phyloP scores from a whole-genome alignment of 768 basidiomycete genomes.

The Pholiota conissans region DNA sequence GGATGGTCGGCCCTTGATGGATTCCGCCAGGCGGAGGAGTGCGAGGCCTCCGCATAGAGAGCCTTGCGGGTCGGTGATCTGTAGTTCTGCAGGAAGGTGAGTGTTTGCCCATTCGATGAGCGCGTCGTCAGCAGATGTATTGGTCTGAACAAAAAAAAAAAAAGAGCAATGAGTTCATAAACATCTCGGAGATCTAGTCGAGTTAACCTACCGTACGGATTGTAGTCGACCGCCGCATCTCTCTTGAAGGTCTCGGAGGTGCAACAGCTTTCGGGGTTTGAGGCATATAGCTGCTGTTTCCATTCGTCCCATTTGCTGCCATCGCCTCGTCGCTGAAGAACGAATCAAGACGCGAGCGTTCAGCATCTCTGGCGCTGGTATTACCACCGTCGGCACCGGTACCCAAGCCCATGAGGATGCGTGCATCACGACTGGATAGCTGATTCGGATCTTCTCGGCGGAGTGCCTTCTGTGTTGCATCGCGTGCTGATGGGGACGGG shows the following conservation, averaged over 20 bases:
- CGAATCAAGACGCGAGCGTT: conserved; percentile 52
- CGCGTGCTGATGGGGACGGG: conserved; percentile 86
- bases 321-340: conserved; percentile 50
- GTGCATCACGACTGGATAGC: conserved; percentile 77
- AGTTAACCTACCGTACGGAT: conserved; percentile 27
- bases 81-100: conserved; percentile 66
- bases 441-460: conserved; percentile 85
- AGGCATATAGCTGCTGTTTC: not conserved
- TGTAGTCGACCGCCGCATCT: conserved; percentile 47
- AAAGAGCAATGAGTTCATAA: not conserved
- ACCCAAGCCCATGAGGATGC: conserved; percentile 67
- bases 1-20: conserved; percentile 63
- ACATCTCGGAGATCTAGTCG: not conserved
- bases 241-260: conserved; percentile 71
- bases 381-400: conserved; percentile 13
- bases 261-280: conserved; percentile 24
- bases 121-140: conserved; percentile 39
- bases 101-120: conserved; percentile 90
- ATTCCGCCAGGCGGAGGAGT: conserved; percentile 84
- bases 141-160: conserved; percentile 14
- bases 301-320: conserved; percentile 15
- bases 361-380: conserved; percentile 35
- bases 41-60: conserved; percentile 68
- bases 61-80: conserved; percentile 48
- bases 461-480: conserved; percentile 84